Evolutionary conservation across 805 yeast species (phyloP).

Genomic region (Candida germanica): DNA sequence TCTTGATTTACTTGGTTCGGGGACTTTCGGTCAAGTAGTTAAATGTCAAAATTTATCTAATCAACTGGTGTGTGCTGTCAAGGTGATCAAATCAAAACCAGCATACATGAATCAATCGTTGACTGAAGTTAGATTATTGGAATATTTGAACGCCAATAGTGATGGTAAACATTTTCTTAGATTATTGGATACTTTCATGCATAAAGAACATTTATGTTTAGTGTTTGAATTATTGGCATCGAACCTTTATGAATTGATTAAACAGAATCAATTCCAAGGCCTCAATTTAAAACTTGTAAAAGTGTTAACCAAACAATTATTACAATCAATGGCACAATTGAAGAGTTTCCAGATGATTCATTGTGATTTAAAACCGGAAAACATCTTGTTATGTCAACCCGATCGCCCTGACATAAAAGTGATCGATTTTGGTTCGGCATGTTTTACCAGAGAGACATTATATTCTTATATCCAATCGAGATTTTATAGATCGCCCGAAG

Average conservation of each 20-base stretch:
- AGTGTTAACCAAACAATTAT: slow-evolving; percentile 72
- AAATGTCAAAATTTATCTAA: slow-evolving; percentile 81
- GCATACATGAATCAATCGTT: slow-evolving; percentile 89
- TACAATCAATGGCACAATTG: slow-evolving; percentile 76
- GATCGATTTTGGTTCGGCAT: slow-evolving; percentile 95
- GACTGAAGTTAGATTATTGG: slow-evolving; percentile 84
- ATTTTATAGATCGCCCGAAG: slow-evolving; percentile 94
- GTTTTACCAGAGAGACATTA: slow-evolving; percentile 84
- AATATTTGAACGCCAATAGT: slow-evolving; percentile 63
- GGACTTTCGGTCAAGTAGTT: slow-evolving; percentile 97
- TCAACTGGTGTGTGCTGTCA: slow-evolving; percentile 89
- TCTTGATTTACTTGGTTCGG: slow-evolving; percentile 88
- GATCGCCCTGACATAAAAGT: slow-evolving; percentile 86
- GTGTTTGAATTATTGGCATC: slow-evolving; percentile 88
- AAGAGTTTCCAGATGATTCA: slow-evolving; percentile 85
- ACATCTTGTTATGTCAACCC: slow-evolving; percentile 73
- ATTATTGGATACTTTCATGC: slow-evolving; percentile 84
- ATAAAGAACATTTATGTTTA: slow-evolving; percentile 86
- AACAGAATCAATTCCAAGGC: slow-evolving; percentile 93
- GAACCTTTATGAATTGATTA: slow-evolving; percentile 83
- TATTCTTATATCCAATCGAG: slow-evolving; percentile 92
- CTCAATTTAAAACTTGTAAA: slow-evolving; percentile 75
- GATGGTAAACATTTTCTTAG: slow-evolving; percentile 75
- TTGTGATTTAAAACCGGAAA: slow-evolving; percentile 97
- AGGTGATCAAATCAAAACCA: slow-evolving; percentile 88